Conservation (phyloP, 2,329 filamentous ascomycete species). For the Neonectria sp. region DNA sequence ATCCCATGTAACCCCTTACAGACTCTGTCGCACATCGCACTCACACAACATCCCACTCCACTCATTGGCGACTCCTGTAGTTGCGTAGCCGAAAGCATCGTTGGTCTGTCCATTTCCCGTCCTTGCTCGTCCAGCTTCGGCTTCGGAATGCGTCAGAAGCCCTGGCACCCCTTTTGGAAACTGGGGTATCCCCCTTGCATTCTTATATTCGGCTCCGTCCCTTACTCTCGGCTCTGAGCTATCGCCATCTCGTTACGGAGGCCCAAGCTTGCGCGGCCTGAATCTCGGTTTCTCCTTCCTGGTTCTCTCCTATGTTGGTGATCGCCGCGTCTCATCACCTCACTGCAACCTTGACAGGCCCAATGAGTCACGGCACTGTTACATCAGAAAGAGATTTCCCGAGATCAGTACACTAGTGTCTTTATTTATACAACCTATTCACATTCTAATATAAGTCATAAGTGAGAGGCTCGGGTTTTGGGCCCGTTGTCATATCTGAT, state of each 20-base stretch:
- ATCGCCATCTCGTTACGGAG: slow-evolving; percentile 6
- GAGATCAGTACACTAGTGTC: neutral
- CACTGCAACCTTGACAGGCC: neutral
- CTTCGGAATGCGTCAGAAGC: slow-evolving; percentile 15
- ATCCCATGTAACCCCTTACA: neutral
- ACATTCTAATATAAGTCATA: too few species aligned
- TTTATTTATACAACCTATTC: neutral
- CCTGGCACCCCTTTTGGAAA: slow-evolving; percentile 10
- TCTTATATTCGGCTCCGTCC: slow-evolving; percentile 1
- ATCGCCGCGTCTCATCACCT: neutral
- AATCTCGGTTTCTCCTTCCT: neutral
- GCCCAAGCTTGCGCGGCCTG: slow-evolving; percentile 1
- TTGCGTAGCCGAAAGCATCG: slow-evolving; percentile 2
- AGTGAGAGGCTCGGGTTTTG: too few species aligned
- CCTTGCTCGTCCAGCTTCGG: slow-evolving; percentile 1
- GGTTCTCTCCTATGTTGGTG: neutral
- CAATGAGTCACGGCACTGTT: neutral
- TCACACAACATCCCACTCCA: neutral
- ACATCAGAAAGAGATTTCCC: neutral
- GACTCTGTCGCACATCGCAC: neutral
- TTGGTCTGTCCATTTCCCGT: slow-evolving; percentile 2
- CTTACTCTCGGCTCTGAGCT: slow-evolving; percentile 21
- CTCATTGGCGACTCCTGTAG: neutral
- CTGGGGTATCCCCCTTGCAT: slow-evolving; percentile 11
- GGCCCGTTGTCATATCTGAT: too few species aligned